Percentiles rank a stretch among this genome's conserved stretches.
phyloP scores from a whole-genome alignment of 495 filamentous ascomycete genomes.

The Daldinia caldariorum region DNA sequence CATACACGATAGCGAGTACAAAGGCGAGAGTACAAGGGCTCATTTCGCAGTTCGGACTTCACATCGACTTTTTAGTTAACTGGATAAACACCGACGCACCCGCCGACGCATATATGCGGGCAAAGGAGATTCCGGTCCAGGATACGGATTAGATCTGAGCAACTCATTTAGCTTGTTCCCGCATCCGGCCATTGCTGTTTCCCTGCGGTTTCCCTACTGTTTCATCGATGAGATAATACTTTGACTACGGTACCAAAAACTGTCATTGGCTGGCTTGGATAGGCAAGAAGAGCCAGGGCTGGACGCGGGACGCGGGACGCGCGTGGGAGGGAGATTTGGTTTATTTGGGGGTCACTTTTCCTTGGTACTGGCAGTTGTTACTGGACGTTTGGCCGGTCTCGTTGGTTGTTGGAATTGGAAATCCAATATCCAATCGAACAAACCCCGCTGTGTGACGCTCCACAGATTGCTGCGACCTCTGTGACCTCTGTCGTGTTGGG shows the following conservation, averaged over 20 bases:
- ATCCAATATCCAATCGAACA: constrained; percentile 24
- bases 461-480: constrained; percentile 18
- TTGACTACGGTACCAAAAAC: constrained; percentile 32
- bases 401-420: constrained; percentile 8
- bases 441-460: constrained; percentile 42
- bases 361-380: constrained; percentile 8
- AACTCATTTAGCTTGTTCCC: background rate
- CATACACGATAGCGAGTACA: constrained; percentile 23
- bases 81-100: constrained; percentile 38
- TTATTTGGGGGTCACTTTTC: constrained; percentile 40
- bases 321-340: constrained; percentile 43
- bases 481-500: constrained; percentile 11
- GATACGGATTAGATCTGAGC: background rate
- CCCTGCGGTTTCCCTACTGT: constrained; percentile 16
- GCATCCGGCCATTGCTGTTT: constrained; percentile 4
- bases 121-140: constrained; percentile 2
- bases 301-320: constrained; percentile 37
- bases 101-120: constrained; percentile 19
- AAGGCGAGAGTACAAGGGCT: constrained; percentile 25
- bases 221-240: constrained; percentile 41
- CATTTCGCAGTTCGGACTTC: constrained; percentile 40
- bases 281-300: constrained; percentile 26
- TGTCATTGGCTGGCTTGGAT: constrained; percentile 39
- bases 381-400: constrained; percentile 4
- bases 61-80: constrained; percentile 37